phyloP scores from a whole-genome alignment of 805 yeast genomes.

The Saccharomycopsis sp. region DNA sequence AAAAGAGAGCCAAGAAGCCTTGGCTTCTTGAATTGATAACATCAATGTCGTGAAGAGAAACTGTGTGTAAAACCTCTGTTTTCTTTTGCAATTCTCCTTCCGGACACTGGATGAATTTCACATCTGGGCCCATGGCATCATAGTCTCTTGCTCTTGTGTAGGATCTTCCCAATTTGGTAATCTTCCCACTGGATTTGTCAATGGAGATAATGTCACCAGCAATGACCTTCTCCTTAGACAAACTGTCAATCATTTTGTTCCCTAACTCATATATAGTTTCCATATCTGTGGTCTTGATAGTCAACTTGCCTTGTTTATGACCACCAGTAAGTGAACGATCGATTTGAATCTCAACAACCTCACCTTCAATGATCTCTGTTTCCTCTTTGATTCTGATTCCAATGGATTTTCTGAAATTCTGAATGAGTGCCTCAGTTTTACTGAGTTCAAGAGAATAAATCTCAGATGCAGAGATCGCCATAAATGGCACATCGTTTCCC shows the following conservation, averaged over 20 bases:
- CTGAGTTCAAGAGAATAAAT: constrained; percentile 84
- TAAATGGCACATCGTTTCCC: constrained; percentile 75
- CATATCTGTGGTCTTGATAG: constrained; percentile 96
- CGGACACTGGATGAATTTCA: constrained; percentile 95
- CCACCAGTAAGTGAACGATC: constrained; percentile 95
- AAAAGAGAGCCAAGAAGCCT: constrained; percentile 90
- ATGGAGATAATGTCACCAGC: constrained; percentile 96
- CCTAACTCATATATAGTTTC: constrained; percentile 96
- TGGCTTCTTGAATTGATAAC: constrained; percentile 96
- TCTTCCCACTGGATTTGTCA: constrained; percentile 92
- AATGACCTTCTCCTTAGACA: constrained; percentile 87
- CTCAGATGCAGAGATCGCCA: constrained; percentile 92
- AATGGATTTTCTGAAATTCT: constrained; percentile 91
- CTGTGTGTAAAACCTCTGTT: constrained; percentile 93
- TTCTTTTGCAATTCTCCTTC: constrained; percentile 97
- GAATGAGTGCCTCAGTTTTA: constrained; percentile 93
- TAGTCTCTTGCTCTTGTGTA: constrained; percentile 95
- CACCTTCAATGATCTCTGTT: constrained; percentile 96
- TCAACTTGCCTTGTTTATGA: constrained; percentile 94
- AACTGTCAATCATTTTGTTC: constrained; percentile 86
- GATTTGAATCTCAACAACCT: constrained; percentile 93
- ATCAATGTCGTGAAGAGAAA: constrained; percentile 95
- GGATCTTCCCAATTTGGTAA: constrained; percentile 90
- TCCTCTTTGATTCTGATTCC: constrained; percentile 95
- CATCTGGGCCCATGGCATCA: constrained; percentile 98